Percentiles rank a stretch among this genome's conserved stretches.
Evolutionary conservation across 2,329 filamentous ascomycete genomes (phyloP).

Genomic region (Biscogniauxia marginata): DNA sequence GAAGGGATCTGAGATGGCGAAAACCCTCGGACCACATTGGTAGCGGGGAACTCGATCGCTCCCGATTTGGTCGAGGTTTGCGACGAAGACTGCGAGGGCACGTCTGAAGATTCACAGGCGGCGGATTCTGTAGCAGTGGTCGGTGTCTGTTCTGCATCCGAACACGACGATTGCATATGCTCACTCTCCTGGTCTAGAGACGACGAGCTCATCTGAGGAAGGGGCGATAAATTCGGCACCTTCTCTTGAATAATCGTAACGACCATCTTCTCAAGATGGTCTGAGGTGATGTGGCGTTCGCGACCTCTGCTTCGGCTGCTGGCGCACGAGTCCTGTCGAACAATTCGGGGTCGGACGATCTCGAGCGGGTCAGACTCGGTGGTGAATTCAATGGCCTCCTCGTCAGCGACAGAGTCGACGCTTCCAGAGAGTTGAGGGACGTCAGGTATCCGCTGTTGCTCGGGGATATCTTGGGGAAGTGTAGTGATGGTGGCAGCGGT

Average conservation of each 20-base stretch:
- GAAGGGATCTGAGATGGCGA: conserved; percentile 64
- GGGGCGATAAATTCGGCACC: conserved; percentile 58
- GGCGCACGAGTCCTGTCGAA: conserved; percentile 68
- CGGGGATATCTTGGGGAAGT: conserved; percentile 50
- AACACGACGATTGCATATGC: conserved; percentile 34
- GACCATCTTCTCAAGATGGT: conserved; percentile 92
- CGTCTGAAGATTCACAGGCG: conserved; percentile 22
- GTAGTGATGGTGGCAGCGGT: conserved; percentile 39
- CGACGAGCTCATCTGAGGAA: conserved; percentile 43
- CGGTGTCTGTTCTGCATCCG: conserved; percentile 57
- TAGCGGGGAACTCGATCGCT: conserved; percentile 39
- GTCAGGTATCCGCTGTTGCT: conserved; percentile 44
- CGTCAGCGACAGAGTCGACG: conserved; percentile 71
- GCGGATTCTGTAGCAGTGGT: conserved; percentile 33
- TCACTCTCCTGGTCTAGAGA: conserved; percentile 48
- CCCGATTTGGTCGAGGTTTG: conserved; percentile 49
- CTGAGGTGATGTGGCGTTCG: conserved; percentile 88
- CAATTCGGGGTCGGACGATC: conserved; percentile 65
- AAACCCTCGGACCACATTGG: conserved; percentile 81
- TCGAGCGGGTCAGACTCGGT: conserved; percentile 55
- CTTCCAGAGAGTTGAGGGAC: conserved; percentile 74
- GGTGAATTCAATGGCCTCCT: conserved; percentile 61
- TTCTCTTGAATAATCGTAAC: conserved; percentile 89
- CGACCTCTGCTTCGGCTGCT: conserved; percentile 69
- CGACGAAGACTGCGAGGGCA: conserved; percentile 14